Evolutionary conservation across 1,139 yeast species (phyloP), one percentile per base, ranked within the genome.

Genomic region (Arxiozyma slooffiae): DNA sequence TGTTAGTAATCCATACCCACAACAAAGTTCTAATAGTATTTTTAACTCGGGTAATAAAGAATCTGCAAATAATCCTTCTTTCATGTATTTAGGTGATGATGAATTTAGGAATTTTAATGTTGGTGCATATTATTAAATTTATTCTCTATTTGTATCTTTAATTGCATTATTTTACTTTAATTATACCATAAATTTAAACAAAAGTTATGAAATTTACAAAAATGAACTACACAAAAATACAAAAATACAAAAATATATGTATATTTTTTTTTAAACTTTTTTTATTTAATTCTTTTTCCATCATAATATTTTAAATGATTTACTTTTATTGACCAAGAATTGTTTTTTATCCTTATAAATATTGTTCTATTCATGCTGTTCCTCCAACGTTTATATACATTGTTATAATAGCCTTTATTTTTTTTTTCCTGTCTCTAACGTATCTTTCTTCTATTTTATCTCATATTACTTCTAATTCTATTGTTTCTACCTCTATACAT

Each of bases 1-100:
- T 21, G 51, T 53, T n/a, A 57, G 60, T 48, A 55, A 54, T 42
- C 60, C 60, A 17, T 58, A 51, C 42, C 57, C 57, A 34, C 51
- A 55, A 44, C 54, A 52, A 24, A 40, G 17, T 18, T 38, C 24
- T 37, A 42, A 30, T 8, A 47, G 24, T 37, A 18, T 44, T 22
- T 34, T 38, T 23, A 47, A 38, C 30, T 26, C 42, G 5, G 42
- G 14, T 14, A 40, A 21, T 23, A 46, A 38, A 23, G 17, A 16
- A 7, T 43, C 41, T 22, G 16, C 41, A 9, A 44, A 45, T 30
- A 38, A 44, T 41, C 20, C 20, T 2, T 48, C 50, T n/a, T 37
- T 48, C 16, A 48, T 48, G 50, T 48, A 42, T 23, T 30, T 48
- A 43, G 47, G 50, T 18, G 46, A 37, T 24, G 46, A 43, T 30